Evolutionary conservation across 495 filamentous ascomycete species (phyloP).

Genomic region (Penicillium coffeae): DNA sequence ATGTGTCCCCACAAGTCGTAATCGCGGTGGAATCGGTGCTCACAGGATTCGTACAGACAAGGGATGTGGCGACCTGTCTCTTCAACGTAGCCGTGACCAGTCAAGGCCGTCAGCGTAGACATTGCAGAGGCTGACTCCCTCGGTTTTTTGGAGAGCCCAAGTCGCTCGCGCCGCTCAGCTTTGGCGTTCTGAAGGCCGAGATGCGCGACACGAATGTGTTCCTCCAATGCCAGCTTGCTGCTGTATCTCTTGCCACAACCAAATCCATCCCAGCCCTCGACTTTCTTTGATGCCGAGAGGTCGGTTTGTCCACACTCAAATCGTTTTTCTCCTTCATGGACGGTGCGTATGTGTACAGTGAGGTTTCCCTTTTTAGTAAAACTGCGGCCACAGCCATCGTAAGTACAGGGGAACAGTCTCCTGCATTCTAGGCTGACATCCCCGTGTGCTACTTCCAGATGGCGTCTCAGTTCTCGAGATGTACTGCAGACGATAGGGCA

Average conservation of each 20-base stretch:
- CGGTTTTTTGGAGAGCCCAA: slow-evolving; percentile 26
- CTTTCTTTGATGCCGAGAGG: slow-evolving; percentile 51
- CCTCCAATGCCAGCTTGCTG: slow-evolving; percentile 70
- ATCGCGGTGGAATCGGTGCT: slow-evolving; percentile 58
- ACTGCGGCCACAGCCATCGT: slow-evolving; percentile 59
- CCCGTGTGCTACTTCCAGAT: slow-evolving; percentile 67
- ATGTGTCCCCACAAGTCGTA: slow-evolving; percentile 68
- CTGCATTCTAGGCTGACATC: slow-evolving; percentile 57
- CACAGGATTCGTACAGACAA: slow-evolving; percentile 54
- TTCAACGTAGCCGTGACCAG: slow-evolving; percentile 55
- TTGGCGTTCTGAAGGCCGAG: slow-evolving; percentile 51
- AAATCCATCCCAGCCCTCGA: slow-evolving; percentile 60
- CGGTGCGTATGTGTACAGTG: slow-evolving; percentile 68
- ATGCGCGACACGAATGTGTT: slow-evolving; percentile 75
- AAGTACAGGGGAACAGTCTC: slow-evolving; percentile 59
- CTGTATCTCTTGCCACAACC: slow-evolving; percentile 68
- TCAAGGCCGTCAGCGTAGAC: slow-evolving; percentile 48
- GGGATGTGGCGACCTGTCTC: slow-evolving; percentile 50
- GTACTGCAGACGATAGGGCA: slow-evolving; percentile 63
- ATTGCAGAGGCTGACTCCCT: slow-evolving; percentile 8
- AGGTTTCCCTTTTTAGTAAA: slow-evolving; percentile 80
- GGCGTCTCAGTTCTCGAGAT: slow-evolving; percentile 58
- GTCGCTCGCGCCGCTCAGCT: slow-evolving; percentile 40
- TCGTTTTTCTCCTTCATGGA: slow-evolving; percentile 62
- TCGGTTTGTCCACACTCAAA: slow-evolving; percentile 73